phyloP scores from a whole-genome alignment of 2,329 filamentous ascomycete species.

The Keithomyces neogunnii region DNA sequence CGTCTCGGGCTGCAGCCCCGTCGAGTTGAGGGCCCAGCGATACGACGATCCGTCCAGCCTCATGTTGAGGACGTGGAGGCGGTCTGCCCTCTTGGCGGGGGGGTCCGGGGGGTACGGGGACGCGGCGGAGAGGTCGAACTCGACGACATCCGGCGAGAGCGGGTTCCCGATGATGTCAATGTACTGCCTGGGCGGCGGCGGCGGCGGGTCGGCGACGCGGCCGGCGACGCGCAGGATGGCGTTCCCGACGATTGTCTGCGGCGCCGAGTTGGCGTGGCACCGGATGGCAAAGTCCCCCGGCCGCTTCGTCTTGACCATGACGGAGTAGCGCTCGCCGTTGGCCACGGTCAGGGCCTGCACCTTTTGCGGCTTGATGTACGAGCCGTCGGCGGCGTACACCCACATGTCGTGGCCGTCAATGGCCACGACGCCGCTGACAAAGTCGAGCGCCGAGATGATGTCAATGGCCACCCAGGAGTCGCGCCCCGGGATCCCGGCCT shows the following conservation, averaged over 20 bases:
- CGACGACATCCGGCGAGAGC: conserved; percentile 28
- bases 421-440: conserved; percentile 34
- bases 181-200: conserved; percentile 26
- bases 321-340: conserved; percentile 45
- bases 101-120: conserved; percentile 38
- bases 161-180: conserved; percentile 41
- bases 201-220: not conserved
- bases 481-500: conserved; percentile 12
- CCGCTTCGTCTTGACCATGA: conserved; percentile 29
- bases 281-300: conserved; percentile 45
- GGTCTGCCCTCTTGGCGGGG: conserved; percentile 33
- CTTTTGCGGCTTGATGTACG: conserved; percentile 43
- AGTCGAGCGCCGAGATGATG: conserved; percentile 42
- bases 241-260: conserved; percentile 47
- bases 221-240: conserved; percentile 34
- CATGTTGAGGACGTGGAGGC: conserved; percentile 36
- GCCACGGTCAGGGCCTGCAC: conserved; percentile 37
- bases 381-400: conserved; percentile 45
- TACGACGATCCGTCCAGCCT: conserved; percentile 33
- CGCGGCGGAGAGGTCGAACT: conserved; percentile 34
- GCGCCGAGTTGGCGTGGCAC: conserved; percentile 35
- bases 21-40: conserved; percentile 44
- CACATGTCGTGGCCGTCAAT: conserved; percentile 46
- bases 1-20: conserved; percentile 31
- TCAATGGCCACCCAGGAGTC: conserved; percentile 43